Evolutionary conservation across 306 rosid species (phyloP).

Genomic region (Carpinus viminea): DNA sequence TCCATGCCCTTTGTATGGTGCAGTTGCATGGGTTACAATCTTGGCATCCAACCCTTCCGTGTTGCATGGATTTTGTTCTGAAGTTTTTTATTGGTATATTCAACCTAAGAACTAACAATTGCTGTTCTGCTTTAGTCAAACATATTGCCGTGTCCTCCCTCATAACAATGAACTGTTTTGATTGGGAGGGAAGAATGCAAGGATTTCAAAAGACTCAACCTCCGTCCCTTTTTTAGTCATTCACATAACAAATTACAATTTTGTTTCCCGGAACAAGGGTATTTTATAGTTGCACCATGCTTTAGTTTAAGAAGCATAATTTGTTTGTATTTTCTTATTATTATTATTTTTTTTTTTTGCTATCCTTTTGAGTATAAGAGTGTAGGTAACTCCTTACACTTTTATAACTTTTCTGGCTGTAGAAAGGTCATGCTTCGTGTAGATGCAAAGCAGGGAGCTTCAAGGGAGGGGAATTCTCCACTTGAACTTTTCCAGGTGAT

Average conservation of each 20-base stretch:
- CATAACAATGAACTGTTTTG: background rate
- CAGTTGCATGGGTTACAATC: background rate
- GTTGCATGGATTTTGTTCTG: background rate
- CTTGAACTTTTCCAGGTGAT: slow-evolving; percentile 89
- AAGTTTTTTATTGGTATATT: background rate
- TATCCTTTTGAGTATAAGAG: background rate
- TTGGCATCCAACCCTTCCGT: background rate
- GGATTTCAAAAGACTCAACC: too few relatives aligned
- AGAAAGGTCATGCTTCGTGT: slow-evolving; percentile 93
- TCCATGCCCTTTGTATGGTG: background rate
- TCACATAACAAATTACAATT: too few relatives aligned
- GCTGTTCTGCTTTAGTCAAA: background rate
- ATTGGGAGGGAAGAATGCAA: background rate
- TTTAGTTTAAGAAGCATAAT: too few relatives aligned
- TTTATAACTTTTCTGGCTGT: slow-evolving; percentile 36
- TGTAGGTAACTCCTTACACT: slow-evolving; percentile 17
- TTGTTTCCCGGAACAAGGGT: background rate
- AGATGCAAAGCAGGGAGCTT: slow-evolving; percentile 95
- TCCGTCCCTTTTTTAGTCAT: too few relatives aligned
- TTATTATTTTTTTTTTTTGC: background rate
- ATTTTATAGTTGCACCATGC: background rate
- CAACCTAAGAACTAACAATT: background rate
- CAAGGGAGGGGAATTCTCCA: slow-evolving; percentile 85
- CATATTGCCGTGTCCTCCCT: background rate
- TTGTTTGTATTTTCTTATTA: background rate